phyloP scores from a whole-genome alignment of 2,329 filamentous ascomycete genomes.

The Albophoma yamanashiensis region DNA sequence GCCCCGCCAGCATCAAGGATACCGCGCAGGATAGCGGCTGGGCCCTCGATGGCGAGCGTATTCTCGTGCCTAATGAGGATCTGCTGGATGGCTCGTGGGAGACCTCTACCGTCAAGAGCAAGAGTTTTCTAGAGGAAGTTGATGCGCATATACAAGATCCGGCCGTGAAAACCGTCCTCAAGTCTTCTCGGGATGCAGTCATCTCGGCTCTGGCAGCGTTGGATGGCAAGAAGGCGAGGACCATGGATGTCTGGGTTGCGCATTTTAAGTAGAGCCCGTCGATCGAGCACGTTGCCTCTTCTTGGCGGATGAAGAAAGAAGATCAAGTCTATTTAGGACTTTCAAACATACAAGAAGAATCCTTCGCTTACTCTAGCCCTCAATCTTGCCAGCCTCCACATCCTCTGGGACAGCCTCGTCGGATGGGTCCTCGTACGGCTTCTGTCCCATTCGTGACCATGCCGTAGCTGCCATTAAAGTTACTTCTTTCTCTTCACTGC shows the following conservation, averaged over 20 bases:
- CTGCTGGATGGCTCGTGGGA: slow-evolving; percentile 17
- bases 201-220: slow-evolving; percentile 15
- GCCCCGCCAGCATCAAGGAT: slow-evolving; percentile 26
- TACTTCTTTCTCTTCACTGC: slow-evolving; percentile 28
- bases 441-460: slow-evolving; percentile 32
- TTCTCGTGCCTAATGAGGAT: slow-evolving; percentile 23
- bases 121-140: slow-evolving; percentile 20
- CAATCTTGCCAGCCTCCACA: not conserved
- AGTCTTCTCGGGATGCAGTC: slow-evolving; percentile 20
- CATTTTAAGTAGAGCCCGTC: slow-evolving; percentile 3
- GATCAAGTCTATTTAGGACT: too few species aligned
- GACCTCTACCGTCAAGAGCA: slow-evolving; percentile 11
- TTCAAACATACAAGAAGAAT: too few species aligned
- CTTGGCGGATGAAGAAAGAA: not conserved
- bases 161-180: slow-evolving; percentile 16
- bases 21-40: slow-evolving; percentile 25
- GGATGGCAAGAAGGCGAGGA: slow-evolving; percentile 19
- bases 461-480: slow-evolving; percentile 30
- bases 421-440: slow-evolving; percentile 30
- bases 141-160: slow-evolving; percentile 15
- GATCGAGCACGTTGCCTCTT: not conserved
- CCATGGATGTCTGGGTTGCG: slow-evolving; percentile 31
- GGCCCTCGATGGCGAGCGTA: slow-evolving; percentile 21
- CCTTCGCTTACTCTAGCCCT: not conserved
- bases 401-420: not conserved